These are phyloP conservation scores for Buddleja alternifolia DNA, from an alignment of 257 asterid species.

Conservation along the genomic window DNA sequence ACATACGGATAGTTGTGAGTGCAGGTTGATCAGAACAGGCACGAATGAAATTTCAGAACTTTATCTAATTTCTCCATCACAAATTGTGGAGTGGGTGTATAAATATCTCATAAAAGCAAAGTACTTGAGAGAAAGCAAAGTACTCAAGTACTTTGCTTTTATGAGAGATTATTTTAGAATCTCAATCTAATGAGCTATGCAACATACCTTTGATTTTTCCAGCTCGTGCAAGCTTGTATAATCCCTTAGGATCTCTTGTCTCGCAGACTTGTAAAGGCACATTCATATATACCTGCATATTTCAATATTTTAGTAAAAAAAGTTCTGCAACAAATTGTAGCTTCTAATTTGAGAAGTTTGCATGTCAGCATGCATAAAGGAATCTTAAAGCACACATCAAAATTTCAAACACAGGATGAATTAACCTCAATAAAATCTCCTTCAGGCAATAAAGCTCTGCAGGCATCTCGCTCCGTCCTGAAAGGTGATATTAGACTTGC, in stretches of 20 bases:
- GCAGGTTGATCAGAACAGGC: background rate
- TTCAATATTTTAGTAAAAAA: conserved; percentile 19
- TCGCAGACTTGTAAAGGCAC: conserved; percentile 68
- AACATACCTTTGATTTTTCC: conserved; percentile 52
- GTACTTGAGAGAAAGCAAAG: conserved; percentile 20
- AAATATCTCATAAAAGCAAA: conserved; percentile 9
- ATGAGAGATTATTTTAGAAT: background rate
- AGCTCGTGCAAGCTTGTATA: conserved; percentile 72
- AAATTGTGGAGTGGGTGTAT: conserved; percentile 1
- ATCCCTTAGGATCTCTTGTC: conserved; percentile 71
- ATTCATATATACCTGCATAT: conserved; percentile 60
- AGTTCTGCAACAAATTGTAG: conserved; percentile 9
- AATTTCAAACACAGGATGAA: conserved; percentile 3
- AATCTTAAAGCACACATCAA: conserved; percentile 1
- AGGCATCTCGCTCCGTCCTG: conserved; percentile 90
- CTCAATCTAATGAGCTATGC: too few species aligned
- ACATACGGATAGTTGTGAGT: conserved; percentile 15
- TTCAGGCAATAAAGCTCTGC: conserved; percentile 77
- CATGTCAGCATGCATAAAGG: conserved; percentile 4
- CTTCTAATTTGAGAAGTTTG: conserved; percentile 6
- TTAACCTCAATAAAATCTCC: conserved; percentile 94
- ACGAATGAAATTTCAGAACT: background rate
- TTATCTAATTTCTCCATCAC: background rate
- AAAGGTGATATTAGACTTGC: conserved; percentile 98
- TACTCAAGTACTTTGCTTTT: background rate